A percentile compares a stretch with the other conserved stretches of the same genome.
These are phyloP conservation scores for Nicotiana tabacum DNA, from an alignment of 257 asterid genomes.

Conservation along the genomic window DNA sequence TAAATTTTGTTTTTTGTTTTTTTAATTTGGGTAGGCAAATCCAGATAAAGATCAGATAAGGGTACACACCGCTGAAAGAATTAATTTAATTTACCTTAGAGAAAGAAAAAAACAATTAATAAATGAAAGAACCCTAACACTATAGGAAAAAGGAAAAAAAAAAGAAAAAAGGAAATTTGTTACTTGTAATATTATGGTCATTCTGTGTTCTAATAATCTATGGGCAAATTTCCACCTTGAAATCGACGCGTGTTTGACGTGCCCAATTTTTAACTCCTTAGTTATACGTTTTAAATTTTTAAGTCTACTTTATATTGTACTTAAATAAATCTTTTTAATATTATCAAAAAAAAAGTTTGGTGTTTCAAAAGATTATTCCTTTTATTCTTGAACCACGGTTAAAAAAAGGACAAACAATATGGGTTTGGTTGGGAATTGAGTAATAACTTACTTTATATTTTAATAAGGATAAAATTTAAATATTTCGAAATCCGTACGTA, in stretches of 20 bases:
- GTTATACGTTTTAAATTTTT: neutral
- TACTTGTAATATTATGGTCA: neutral
- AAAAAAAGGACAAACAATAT: too few species aligned
- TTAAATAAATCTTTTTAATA: neutral
- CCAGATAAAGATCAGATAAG: slow-evolving; percentile 5
- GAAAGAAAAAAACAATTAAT: neutral
- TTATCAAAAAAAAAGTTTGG: neutral
- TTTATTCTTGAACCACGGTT: neutral
- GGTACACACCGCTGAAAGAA: slow-evolving; percentile 7
- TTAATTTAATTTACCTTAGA: neutral
- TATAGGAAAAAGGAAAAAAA: neutral
- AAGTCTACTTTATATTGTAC: neutral
- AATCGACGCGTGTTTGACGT: slow-evolving; percentile 6
- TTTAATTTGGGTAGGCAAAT: neutral
- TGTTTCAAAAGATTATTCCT: neutral
- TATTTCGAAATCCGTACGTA: neutral
- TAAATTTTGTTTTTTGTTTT: neutral
- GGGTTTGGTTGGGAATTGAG: neutral
- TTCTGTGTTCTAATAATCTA: neutral
- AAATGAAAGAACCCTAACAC: neutral
- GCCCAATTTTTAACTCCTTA: neutral
- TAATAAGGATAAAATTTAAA: neutral
- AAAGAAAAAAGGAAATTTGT: neutral
- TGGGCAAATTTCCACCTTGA: neutral
- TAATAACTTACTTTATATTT: neutral